A percentile compares a stretch with the other conserved stretches of the same genome.
Evolutionary conservation across 768 basidiomycete species (phyloP).

Genomic region (Cubamyces sp.): DNA sequence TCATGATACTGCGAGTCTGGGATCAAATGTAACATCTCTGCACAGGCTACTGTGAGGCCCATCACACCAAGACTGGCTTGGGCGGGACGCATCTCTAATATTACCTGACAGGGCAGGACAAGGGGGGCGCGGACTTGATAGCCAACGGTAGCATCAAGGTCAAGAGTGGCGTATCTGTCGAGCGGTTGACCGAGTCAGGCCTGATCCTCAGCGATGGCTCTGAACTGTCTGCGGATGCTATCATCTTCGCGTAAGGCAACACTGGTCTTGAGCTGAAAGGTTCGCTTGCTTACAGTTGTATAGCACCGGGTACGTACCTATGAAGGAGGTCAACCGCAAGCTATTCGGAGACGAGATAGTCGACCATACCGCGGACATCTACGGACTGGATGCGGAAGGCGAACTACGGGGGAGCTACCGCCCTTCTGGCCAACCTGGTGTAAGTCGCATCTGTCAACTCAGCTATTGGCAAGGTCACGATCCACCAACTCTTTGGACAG

Average conservation of each 20-base stretch:
- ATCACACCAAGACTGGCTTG: not conserved
- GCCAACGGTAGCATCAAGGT: conserved; percentile 27
- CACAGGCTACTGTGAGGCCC: not conserved
- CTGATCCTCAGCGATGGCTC: conserved; percentile 36
- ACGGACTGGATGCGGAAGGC: conserved; percentile 48
- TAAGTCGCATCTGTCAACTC: conserved; percentile 22
- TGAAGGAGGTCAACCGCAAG: conserved; percentile 35
- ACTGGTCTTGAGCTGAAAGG: not conserved
- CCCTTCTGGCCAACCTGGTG: conserved; percentile 48
- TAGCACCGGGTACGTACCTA: conserved; percentile 40
- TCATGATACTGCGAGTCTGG: conserved; percentile 12
- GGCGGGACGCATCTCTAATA: no score
- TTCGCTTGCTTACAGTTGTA: not conserved
- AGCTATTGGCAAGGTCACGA: not conserved
- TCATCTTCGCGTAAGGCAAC: conserved; percentile 35
- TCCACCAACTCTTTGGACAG: conserved; percentile 25
- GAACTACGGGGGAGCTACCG: conserved; percentile 43
- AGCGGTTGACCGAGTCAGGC: conserved; percentile 25
- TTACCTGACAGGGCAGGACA: conserved; percentile 25
- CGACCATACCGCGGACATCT: conserved; percentile 35
- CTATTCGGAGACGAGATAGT: conserved; percentile 43
- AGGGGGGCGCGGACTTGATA: conserved; percentile 29
- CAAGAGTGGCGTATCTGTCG: conserved; percentile 26
- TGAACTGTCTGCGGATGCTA: conserved; percentile 33
- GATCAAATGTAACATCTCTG: no score